Evolutionary conservation across 106 monocot genomes (phyloP).

Genomic region (Narthecium ossifragum): DNA sequence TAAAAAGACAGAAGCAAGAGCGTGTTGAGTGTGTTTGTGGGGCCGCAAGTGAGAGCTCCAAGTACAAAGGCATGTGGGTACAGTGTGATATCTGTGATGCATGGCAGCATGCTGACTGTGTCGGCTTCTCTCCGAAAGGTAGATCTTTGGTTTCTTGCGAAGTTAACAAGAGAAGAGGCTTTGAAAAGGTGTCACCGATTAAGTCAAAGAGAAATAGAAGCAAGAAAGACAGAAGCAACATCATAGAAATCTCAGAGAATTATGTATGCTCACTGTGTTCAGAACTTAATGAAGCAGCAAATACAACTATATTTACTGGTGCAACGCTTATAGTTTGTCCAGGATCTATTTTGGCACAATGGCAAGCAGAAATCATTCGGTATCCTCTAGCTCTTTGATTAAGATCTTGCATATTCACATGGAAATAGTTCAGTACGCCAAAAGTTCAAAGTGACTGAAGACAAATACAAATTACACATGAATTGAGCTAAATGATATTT

Average conservation of each 20-base stretch:
- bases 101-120: slow-evolving; percentile 98
- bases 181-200: slow-evolving; percentile 2
- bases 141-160: slow-evolving; percentile 21
- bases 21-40: slow-evolving; percentile 98
- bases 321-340: slow-evolving; percentile 95
- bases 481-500: too few relatives aligned
- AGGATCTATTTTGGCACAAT: slow-evolving; percentile 80
- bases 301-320: slow-evolving; percentile 32
- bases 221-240: slow-evolving; percentile 20
- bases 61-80: slow-evolving; percentile 88
- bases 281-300: slow-evolving; percentile 71
- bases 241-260: slow-evolving; percentile 52
- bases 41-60: slow-evolving; percentile 63
- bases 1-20: slow-evolving; percentile 73
- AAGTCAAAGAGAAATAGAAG: slow-evolving; percentile 17
- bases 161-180: slow-evolving; percentile 9
- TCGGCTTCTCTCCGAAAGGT: slow-evolving; percentile 57
- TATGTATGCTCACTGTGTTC: slow-evolving; percentile 63
- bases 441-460: too few relatives aligned
- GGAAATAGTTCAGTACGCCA: too few relatives aligned
- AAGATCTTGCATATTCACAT: too few relatives aligned
- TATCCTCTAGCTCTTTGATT: slow-evolving; percentile 21
- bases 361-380: slow-evolving; percentile 93
- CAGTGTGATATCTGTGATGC: slow-evolving; percentile 98
- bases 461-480: too few relatives aligned